Evolutionary conservation across 805 yeast species (phyloP).

Genomic region (Kuraishia cidri): DNA sequence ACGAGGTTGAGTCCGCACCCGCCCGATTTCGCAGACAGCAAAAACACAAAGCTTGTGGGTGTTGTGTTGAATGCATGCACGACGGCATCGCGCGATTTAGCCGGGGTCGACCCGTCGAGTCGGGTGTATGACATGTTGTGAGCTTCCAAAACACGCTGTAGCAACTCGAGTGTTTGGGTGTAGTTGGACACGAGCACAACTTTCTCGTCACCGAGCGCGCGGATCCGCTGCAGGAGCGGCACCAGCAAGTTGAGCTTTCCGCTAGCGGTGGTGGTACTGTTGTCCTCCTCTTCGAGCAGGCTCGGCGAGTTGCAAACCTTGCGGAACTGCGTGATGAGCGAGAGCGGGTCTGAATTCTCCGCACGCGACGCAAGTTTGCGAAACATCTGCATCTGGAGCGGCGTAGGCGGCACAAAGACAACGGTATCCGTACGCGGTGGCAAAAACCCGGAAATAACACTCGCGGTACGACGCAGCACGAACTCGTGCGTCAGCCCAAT

Average conservation of each 20-base stretch:
- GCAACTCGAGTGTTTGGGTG: slow-evolving; percentile 76
- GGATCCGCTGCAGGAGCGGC: slow-evolving; percentile 43
- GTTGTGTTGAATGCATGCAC: slow-evolving; percentile 62
- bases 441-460: slow-evolving; percentile 42
- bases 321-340: slow-evolving; percentile 64
- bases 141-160: slow-evolving; percentile 47
- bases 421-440: slow-evolving; percentile 73
- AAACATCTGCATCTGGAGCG: slow-evolving; percentile 48
- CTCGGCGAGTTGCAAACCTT: slow-evolving; percentile 82
- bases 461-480: slow-evolving; percentile 58
- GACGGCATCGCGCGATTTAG: slow-evolving; percentile 50
- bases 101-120: slow-evolving; percentile 80
- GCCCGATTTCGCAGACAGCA: slow-evolving; percentile 85
- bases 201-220: slow-evolving; percentile 45
- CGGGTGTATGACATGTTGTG: slow-evolving; percentile 45
- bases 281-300: slow-evolving; percentile 38
- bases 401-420: slow-evolving; percentile 71
- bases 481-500: slow-evolving; percentile 56
- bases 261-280: slow-evolving; percentile 20
- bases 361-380: slow-evolving; percentile 20
- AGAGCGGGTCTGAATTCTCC: slow-evolving; percentile 38
- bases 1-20: slow-evolving; percentile 87
- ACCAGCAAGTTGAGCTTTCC: slow-evolving; percentile 65
- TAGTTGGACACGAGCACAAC: slow-evolving; percentile 82
- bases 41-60: slow-evolving; percentile 44